Base-by-base conservation (phyloP, 768 basidiomycete species). In the Podaxis sp. region DNA sequence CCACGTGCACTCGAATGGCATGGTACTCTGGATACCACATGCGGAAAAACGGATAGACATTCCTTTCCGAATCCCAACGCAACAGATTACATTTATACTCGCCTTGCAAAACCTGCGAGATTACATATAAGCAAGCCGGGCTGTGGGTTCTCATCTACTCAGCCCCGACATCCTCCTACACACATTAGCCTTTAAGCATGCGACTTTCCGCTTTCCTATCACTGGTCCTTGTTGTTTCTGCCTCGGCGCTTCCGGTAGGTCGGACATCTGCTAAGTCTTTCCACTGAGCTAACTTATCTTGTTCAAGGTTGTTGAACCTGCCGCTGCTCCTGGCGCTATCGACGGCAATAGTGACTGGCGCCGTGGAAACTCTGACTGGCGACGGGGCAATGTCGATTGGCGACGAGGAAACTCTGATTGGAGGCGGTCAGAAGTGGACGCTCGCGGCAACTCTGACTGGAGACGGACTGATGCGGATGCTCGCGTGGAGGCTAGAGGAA, bases 201-300 rank as follows among this genome's bases (percentile, higher is more conserved):
- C 74, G 71, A 63, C 74, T 74, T 59, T 63, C 77, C 51, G 64
- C 72, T 52, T 55, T 75, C 42, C 59, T 79, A 50, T 70, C 72
- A 36, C 59, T 76, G 61, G 63, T 75, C 62, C 65, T 76, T 58
- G 64, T 73, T 32, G 64, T 70, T 48, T 68, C 71, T 57, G 72
- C 68, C 61, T 70, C 71, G 61, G 73, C 77, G 63, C 65, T 74
- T 52, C 78, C 79, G 60, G 76, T 79, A 64, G 58, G 75, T 73
- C 46, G 46, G 51, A 38, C 38, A 62, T 23, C 11, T 11, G 11
- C 37, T 14, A 23, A 16, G 50, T 63, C 42, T 62, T 40, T 51
- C 28, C 16, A 38, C 50, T 54, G 35, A 28, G 50, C 57, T 59
- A 37, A 54, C 52, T 59, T 44, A 51, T 46, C 25, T 57, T 44